phyloP scores from a whole-genome alignment of 2,329 filamentous ascomycete genomes.

The Juglanconis sp. region DNA sequence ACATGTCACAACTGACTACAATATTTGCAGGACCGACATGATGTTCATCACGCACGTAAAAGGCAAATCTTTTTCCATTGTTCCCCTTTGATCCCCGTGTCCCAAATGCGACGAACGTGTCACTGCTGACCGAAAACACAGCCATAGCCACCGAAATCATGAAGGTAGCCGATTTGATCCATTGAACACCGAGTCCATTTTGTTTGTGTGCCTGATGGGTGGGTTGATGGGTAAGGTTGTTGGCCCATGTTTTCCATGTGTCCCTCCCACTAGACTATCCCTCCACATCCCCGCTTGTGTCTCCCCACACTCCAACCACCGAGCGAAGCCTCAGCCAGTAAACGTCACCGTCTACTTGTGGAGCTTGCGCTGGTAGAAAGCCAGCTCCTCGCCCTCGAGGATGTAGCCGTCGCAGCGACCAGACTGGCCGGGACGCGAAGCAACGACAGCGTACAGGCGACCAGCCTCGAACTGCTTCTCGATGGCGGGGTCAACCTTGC shows the following conservation, averaged over 20 bases:
- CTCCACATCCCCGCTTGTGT: not conserved
- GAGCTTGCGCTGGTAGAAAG: slow-evolving; percentile 99
- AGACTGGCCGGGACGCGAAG: slow-evolving; percentile 93
- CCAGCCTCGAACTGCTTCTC: slow-evolving; percentile 99
- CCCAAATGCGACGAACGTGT: slow-evolving; percentile 17
- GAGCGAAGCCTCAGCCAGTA: not conserved
- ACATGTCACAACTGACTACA: not conserved
- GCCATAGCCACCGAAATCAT: slow-evolving; percentile 16
- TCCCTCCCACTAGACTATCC: slow-evolving; percentile 9
- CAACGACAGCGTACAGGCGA: slow-evolving; percentile 90
- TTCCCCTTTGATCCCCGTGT: slow-evolving; percentile 12
- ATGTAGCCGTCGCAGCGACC: slow-evolving; percentile 97
- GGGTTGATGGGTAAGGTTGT: not conserved
- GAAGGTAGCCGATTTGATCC: slow-evolving; percentile 17
- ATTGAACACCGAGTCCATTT: slow-evolving; percentile 20
- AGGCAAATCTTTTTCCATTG: slow-evolving; percentile 19
- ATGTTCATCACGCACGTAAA: slow-evolving; percentile 17
- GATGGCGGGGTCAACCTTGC: slow-evolving; percentile 89
- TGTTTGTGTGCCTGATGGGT: slow-evolving; percentile 12
- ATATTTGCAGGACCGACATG: slow-evolving; percentile 10
- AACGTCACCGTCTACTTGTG: slow-evolving; percentile 72
- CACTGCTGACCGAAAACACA: slow-evolving; percentile 10
- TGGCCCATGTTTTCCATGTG: not conserved
- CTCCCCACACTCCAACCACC: slow-evolving; percentile 5
- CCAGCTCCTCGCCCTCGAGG: slow-evolving; percentile 97